These are phyloP conservation scores for Tetradesmus lagerheimii DNA, from an alignment of 139 green algal species.

Conservation along the genomic window DNA sequence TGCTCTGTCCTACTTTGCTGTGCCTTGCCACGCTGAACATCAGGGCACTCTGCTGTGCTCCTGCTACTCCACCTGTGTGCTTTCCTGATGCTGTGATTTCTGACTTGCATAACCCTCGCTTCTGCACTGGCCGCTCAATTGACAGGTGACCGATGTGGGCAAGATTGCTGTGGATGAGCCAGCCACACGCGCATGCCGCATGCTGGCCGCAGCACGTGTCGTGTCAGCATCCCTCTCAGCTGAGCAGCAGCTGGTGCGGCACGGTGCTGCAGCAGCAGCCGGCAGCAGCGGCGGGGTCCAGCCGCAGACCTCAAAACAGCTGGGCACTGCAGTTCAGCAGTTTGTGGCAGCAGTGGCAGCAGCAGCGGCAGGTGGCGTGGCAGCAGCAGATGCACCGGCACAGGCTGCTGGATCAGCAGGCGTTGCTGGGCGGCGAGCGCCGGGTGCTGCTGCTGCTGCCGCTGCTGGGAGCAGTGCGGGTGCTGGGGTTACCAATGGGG, in stretches of 20 bases:
- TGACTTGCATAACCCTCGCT: too few relatives aligned
- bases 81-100: too few relatives aligned
- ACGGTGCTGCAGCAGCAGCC: not conserved
- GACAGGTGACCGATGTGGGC: slow-evolving; percentile 46
- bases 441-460: slow-evolving; percentile 19
- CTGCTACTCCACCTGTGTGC: too few relatives aligned
- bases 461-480: not conserved
- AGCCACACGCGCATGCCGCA: slow-evolving; percentile 10
- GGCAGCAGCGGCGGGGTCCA: not conserved
- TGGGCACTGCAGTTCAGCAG: slow-evolving; percentile 4
- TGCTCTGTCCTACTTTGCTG: too few relatives aligned
- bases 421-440: not conserved
- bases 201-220: slow-evolving; percentile 25
- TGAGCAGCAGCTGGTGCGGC: slow-evolving; percentile 13
- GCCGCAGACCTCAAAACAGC: not conserved
- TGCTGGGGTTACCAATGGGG: not conserved
- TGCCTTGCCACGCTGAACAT: too few relatives aligned
- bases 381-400: not conserved
- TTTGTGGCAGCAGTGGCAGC: slow-evolving; percentile 6
- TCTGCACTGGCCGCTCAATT: too few relatives aligned
- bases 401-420: not conserved
- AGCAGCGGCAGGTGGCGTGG: not conserved
- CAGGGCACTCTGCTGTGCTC: too few relatives aligned
- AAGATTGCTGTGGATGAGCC: slow-evolving; percentile 41
- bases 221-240: not conserved